Conservation (phyloP, 1,139 yeast species). For the Nakaseomyces kungkrabaensis region DNA sequence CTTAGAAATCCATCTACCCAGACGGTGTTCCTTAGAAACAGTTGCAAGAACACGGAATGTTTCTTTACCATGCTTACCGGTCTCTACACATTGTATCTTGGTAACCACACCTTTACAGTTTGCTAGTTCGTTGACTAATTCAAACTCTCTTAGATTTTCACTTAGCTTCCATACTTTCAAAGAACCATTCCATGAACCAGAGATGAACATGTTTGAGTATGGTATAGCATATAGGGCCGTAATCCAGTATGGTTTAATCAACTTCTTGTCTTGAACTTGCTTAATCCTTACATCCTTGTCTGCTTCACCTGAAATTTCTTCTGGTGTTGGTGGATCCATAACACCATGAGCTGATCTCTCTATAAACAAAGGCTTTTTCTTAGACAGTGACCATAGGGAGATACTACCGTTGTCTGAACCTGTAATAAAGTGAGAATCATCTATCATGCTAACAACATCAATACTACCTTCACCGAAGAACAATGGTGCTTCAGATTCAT, state of each 20-base stretch:
- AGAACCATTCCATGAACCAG: slow-evolving; percentile 82
- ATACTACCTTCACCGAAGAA: slow-evolving; percentile 75
- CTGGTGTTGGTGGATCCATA: slow-evolving; percentile 40
- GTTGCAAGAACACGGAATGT: slow-evolving; percentile 54
- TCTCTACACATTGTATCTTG: slow-evolving; percentile 55
- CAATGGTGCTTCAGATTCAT: slow-evolving; percentile 27
- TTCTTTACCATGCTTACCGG: slow-evolving; percentile 38
- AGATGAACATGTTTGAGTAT: slow-evolving; percentile 71
- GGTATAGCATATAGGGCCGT: slow-evolving; percentile 82
- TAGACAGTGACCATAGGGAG: slow-evolving; percentile 77
- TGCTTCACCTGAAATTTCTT: slow-evolving; percentile 61
- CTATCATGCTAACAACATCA: slow-evolving; percentile 85
- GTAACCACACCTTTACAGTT: slow-evolving; percentile 66
- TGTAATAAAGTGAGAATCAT: slow-evolving; percentile 84
- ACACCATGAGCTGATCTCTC: slow-evolving; percentile 71
- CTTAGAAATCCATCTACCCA: slow-evolving; percentile 67
- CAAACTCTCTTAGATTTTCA: slow-evolving; percentile 53
- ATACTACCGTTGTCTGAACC: slow-evolving; percentile 92
- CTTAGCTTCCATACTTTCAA: slow-evolving; percentile 69
- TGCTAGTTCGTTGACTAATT: slow-evolving; percentile 43
- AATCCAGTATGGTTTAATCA: slow-evolving; percentile 71
- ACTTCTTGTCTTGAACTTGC: slow-evolving; percentile 45
- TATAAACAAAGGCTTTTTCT: slow-evolving; percentile 75
- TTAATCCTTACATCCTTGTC: slow-evolving; percentile 32
- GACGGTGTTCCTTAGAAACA: slow-evolving; percentile 72